Percentiles rank a stretch among this genome's conserved stretches.
phyloP scores from a whole-genome alignment of 345 rosid genomes.

The Rhodamnia argentea region DNA sequence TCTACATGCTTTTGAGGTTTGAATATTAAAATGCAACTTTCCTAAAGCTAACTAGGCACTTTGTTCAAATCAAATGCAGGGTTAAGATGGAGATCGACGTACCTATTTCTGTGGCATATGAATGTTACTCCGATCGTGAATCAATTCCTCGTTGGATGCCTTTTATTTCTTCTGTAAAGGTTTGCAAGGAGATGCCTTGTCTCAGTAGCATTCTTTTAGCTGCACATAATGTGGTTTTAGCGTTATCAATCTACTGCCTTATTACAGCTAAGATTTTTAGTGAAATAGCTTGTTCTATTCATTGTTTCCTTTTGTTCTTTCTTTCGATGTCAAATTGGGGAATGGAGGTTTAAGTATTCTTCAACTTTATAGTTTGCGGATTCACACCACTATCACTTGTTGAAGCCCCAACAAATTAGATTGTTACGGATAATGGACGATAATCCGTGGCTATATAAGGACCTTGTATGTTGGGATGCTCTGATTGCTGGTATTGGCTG shows the following conservation, averaged over 20 bases:
- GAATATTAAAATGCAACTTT: background rate
- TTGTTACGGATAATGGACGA: background rate
- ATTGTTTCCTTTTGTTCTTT: background rate
- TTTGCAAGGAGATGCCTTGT: background rate
- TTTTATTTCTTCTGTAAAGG: constrained; percentile 87
- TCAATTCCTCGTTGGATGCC: constrained; percentile 91
- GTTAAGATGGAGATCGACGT: constrained; percentile 72
- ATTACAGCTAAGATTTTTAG: background rate
- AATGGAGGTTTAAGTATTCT: background rate
- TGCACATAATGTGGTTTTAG: background rate
- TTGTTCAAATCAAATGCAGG: constrained; percentile 20
- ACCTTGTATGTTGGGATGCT: background rate
- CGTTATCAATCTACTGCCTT: background rate
- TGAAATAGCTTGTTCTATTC: background rate
- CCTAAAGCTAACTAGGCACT: background rate
- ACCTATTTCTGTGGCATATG: constrained; percentile 64
- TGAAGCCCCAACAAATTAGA: background rate
- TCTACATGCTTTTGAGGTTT: background rate
- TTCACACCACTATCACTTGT: background rate
- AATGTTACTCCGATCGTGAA: constrained; percentile 65
- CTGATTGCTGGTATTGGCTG: background rate
- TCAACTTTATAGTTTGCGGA: background rate
- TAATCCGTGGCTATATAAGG: background rate
- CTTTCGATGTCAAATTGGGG: background rate
- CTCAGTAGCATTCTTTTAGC: background rate